Evolutionary conservation across 2,329 filamentous ascomycete species (phyloP).

Genomic region (Phoma sp.): DNA sequence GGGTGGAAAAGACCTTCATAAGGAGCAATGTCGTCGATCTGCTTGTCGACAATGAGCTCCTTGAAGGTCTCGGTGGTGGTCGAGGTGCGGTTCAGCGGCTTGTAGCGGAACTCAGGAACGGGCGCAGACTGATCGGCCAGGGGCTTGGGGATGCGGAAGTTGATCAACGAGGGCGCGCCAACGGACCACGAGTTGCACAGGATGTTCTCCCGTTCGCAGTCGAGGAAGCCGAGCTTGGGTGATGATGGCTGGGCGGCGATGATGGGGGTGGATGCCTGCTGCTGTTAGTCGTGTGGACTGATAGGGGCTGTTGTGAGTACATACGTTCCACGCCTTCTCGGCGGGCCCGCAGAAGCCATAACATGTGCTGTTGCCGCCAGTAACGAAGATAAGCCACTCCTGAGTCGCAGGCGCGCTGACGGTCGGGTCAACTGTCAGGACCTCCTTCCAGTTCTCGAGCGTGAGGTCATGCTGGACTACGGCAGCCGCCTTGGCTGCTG

Average conservation of each 20-base stretch:
- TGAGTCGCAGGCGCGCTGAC: slow-evolving; percentile 67
- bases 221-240: slow-evolving; percentile 72
- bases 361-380: slow-evolving; percentile 81
- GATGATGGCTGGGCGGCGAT: slow-evolving; percentile 67
- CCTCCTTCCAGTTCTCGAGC: slow-evolving; percentile 74
- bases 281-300: neutral
- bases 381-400: slow-evolving; percentile 79
- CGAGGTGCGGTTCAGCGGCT: slow-evolving; percentile 73
- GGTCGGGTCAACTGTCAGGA: slow-evolving; percentile 67
- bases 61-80: slow-evolving; percentile 70
- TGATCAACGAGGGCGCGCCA: slow-evolving; percentile 69
- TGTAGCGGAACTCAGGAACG: slow-evolving; percentile 69
- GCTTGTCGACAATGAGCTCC: slow-evolving; percentile 66
- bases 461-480: slow-evolving; percentile 66
- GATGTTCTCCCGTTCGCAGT: slow-evolving; percentile 77
- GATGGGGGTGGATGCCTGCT: slow-evolving; percentile 67
- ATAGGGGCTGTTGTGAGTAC: slow-evolving; percentile 12
- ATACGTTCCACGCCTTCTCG: slow-evolving; percentile 66
- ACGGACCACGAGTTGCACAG: slow-evolving; percentile 79
- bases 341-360: slow-evolving; percentile 71
- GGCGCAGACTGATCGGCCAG: slow-evolving; percentile 70
- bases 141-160: slow-evolving; percentile 66
- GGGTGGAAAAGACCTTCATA: slow-evolving; percentile 78
- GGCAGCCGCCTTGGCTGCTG: slow-evolving; percentile 60
- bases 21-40: slow-evolving; percentile 58